Evolutionary conservation across 1,139 yeast species (phyloP), one percentile per base, ranked within the genome.

Genomic region (Geotrichum bryndzae): DNA sequence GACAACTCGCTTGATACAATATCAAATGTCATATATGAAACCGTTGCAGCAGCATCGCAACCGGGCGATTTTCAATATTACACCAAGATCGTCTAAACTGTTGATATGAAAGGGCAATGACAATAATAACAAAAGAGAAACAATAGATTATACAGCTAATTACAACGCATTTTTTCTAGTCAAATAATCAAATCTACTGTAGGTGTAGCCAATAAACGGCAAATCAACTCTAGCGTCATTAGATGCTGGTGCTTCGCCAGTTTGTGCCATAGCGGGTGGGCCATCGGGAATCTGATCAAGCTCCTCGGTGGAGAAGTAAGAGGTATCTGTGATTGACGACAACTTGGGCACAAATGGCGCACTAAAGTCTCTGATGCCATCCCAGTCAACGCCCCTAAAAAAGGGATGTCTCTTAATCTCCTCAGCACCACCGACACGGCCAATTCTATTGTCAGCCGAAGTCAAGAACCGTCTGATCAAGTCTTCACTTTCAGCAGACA

Each of bases 291-390:
- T 94, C 72, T 89, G 91, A 74, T 92, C 97, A 69, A 94, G 81
- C 72, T 94, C 99, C 72, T 95, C 99, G 2, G 96, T 90, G 54
- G 99, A 98, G 90, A 94, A 94, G 80, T 94, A 94, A 68, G 98
- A 82, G 0, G 99, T 95, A 73, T 94, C 99, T 3, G 98, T 94
- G 66, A 94, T 88, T 10, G 96, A 88, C 68, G 88, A 83, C 70
- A 90, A 79, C 68, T 85, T 84, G 46, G 95, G 94, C 67, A 94
- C 89, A 73, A 92, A 94, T 46, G 99, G 99, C 1, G 99, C 99
- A 70, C 88, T 94, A 65, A 92, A 97, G 63, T 86, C 87, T 64
- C 99, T 80, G 65, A 94, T 94, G 35, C 92, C 85, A 64, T 87
- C 87, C 99, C 99, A 94, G 74, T 94, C 96, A 59, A 95, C 66